Percentiles rank a stretch among this genome's conserved stretches.
These are phyloP conservation scores for Gossypioides kirkii DNA, from an alignment of 345 rosid species.

Conservation along the genomic window DNA sequence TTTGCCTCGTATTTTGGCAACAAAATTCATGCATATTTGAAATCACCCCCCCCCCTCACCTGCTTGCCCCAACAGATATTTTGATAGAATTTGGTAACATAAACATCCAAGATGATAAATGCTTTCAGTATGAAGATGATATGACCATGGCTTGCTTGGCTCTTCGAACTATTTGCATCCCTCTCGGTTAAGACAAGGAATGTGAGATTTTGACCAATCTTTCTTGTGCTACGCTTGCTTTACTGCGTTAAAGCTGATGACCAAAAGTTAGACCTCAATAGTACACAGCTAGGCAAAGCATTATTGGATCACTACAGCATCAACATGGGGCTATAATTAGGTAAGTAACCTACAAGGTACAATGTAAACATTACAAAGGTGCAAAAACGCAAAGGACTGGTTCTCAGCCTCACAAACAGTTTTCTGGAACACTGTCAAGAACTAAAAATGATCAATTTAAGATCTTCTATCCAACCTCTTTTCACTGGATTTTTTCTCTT, in stretches of 20 bases:
- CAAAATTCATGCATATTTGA: neutral
- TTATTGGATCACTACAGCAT: neutral
- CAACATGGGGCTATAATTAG: neutral
- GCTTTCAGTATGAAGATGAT: neutral
- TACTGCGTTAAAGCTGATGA: too few species aligned
- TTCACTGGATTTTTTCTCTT: slow-evolving; percentile 70
- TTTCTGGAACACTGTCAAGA: neutral
- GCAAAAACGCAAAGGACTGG: neutral
- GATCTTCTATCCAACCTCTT: slow-evolving; percentile 71
- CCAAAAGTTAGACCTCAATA: too few species aligned
- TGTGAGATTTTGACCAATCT: too few species aligned
- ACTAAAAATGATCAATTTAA: slow-evolving; percentile 24
- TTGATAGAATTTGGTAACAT: too few species aligned
- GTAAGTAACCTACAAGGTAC: neutral
- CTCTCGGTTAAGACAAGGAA: too few species aligned
- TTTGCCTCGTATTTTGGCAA: neutral
- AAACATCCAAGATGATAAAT: neutral
- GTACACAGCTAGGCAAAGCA: neutral
- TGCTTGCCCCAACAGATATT: too few species aligned
- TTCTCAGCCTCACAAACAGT: slow-evolving; percentile 1
- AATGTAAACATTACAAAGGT: neutral
- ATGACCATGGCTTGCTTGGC: too few species aligned
- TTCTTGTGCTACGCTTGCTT: too few species aligned
- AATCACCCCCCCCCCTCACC: too few species aligned
- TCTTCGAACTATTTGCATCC: too few species aligned